Conservation (phyloP, 305 asterid species). For the Fraxinus greggii region DNA sequence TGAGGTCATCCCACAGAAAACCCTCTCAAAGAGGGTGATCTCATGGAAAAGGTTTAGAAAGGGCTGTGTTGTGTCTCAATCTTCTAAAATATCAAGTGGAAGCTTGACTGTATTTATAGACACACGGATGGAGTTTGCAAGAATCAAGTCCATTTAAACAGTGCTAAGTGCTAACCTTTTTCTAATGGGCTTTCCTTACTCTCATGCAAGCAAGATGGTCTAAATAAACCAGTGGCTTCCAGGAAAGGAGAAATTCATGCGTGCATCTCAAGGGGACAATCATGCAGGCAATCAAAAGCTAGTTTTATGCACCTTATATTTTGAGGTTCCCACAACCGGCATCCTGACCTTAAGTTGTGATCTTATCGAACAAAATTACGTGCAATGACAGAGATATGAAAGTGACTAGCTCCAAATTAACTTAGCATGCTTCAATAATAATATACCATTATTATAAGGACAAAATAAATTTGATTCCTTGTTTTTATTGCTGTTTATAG, state of each 20-base stretch:
- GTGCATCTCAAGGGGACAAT: constrained; percentile 6
- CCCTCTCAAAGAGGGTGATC: background rate
- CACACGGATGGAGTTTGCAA: constrained; percentile 7
- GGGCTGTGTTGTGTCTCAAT: constrained; percentile 3
- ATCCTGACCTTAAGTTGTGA: constrained; percentile 3
- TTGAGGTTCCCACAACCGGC: constrained; percentile 2
- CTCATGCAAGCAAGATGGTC: background rate
- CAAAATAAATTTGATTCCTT: background rate
- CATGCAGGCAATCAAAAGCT: background rate
- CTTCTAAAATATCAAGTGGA: background rate
- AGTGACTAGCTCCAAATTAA: background rate
- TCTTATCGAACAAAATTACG: background rate
- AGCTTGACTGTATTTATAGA: background rate
- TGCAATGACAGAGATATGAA: background rate
- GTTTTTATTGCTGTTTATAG: background rate
- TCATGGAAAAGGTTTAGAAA: background rate
- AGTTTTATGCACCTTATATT: background rate
- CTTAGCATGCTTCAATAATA: background rate
- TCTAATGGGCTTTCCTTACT: background rate
- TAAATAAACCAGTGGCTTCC: background rate
- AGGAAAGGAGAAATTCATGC: constrained; percentile 4
- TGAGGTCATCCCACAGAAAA: constrained; percentile 2
- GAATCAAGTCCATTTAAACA: background rate
- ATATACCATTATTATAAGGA: background rate
- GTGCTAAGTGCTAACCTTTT: background rate